Base-by-base conservation (phyloP, 768 basidiomycete species). In the Lenzites betulinus region DNA sequence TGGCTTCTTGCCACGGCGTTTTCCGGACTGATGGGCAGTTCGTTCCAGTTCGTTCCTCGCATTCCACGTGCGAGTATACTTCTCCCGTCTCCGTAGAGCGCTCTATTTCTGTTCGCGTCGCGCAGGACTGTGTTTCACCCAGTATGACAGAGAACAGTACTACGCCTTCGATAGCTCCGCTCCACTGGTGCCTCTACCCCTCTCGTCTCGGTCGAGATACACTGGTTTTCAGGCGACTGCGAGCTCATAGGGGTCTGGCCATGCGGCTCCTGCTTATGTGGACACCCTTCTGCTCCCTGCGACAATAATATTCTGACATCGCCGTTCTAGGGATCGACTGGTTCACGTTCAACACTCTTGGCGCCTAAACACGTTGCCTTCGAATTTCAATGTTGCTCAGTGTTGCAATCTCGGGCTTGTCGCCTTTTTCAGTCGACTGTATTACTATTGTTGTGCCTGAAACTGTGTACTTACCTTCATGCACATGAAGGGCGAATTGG, bases 21-120 rank as follows among this genome's bases (percentile, higher is more conserved):
- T 22, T 81, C 83, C 20, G 70, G 74, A 9, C 38, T 79, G 23
- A 75, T 77, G 79, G 83, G 83, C 35, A 48, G 70, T 66, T 8
- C 22, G 22, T 22, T 20, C 26, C 35, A 48, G 70, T 66, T 8
- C 22, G 22, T 22, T 20, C 26, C 8, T 26, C 16, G 23, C 41
- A 26, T 35, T 58, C 26, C 20, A 4, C 18, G 26, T 20, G 30
- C 15, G 15, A 43, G 69, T 73, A 66, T n/a, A 16, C 49, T 56
- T 58, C 23, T 59, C 35, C 7, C 7, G 39, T 59, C 52, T 48
- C 13, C 22, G 16, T 51, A 81, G 80, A 77, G 77, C 64, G 62
- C 69, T 16, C 63, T 73, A 20, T 51, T 79, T 35, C 62, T 82
- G 35, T 23, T 77, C 33, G 71, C 75, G 36, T 69, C 66, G 53